Conservation (phyloP, 306 rosid species). For the Corylus americana region DNA sequence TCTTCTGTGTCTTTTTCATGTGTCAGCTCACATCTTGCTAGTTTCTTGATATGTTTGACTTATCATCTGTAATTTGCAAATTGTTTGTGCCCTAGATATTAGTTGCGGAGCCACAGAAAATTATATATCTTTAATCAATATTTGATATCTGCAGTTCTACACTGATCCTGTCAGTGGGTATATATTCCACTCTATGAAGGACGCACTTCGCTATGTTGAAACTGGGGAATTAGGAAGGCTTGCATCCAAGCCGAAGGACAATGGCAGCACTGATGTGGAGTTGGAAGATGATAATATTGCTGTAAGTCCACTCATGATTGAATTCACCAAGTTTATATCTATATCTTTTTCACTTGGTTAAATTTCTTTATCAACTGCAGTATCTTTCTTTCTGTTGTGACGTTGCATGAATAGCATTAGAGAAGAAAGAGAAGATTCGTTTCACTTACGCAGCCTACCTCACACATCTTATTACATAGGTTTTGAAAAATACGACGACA, state of each 20-base stretch:
- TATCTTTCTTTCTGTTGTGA: constrained; percentile 1
- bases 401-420: too few relatives aligned
- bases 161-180: constrained; percentile 64
- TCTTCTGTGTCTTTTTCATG: not conserved
- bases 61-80: constrained; percentile 7
- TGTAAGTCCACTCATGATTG: constrained; percentile 34
- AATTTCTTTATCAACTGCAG: not conserved
- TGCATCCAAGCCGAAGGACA: constrained; percentile 31
- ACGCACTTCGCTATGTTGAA: constrained; percentile 48
- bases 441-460: too few relatives aligned
- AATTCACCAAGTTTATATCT: constrained; percentile 11
- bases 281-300: constrained; percentile 32
- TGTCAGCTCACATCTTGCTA: not conserved
- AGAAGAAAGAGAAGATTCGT: too few relatives aligned
- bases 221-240: constrained; percentile 50
- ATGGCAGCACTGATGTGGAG: constrained; percentile 13
- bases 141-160: constrained; percentile 53
- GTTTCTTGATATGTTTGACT: constrained; percentile 1
- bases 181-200: constrained; percentile 57
- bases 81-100: constrained; percentile 4
- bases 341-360: constrained; percentile 7
- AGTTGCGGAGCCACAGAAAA: not conserved
- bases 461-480: too few relatives aligned
- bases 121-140: constrained; percentile 5
- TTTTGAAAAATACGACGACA: too few relatives aligned